Percentiles rank a stretch among this genome's conserved stretches.
These are phyloP conservation scores for Hyaloperonospora brassicae DNA, from an alignment of 352 stramenopile genomes.

Conservation along the genomic window DNA sequence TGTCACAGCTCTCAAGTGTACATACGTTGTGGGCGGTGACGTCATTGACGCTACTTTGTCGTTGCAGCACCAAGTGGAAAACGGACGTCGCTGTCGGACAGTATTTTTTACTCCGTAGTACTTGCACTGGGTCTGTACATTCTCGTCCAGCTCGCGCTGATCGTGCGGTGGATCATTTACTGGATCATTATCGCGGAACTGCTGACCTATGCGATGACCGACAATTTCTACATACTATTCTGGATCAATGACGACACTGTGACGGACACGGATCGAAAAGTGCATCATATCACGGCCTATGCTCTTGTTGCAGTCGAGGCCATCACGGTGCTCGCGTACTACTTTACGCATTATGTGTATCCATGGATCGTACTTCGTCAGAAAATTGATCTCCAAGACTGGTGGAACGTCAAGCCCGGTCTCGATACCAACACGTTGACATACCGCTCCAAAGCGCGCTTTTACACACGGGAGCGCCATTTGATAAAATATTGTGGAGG, in stretches of 20 bases:
- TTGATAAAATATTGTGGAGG: slow-evolving; percentile 60
- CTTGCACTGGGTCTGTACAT: slow-evolving; percentile 50
- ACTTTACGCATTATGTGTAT: slow-evolving; percentile 61
- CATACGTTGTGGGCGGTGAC: too few species aligned
- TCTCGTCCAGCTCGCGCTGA: slow-evolving; percentile 56
- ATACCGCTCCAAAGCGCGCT: slow-evolving; percentile 38
- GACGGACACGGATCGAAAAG: slow-evolving; percentile 23
- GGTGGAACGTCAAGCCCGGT: slow-evolving; percentile 43
- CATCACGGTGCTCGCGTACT: slow-evolving; percentile 42
- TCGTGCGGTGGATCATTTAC: slow-evolving; percentile 83
- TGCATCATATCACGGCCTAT: slow-evolving; percentile 24
- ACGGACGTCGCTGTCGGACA: slow-evolving; percentile 24
- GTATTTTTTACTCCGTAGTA: slow-evolving; percentile 43
- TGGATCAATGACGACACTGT: slow-evolving; percentile 31
- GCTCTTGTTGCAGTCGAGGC: slow-evolving; percentile 34
- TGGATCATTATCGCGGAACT: slow-evolving; percentile 65
- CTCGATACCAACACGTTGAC: slow-evolving; percentile 41
- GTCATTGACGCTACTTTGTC: neutral
- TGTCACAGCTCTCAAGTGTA: too few species aligned
- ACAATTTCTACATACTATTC: slow-evolving; percentile 42
- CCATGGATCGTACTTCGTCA: slow-evolving; percentile 44
- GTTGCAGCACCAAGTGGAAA: slow-evolving; percentile 7
- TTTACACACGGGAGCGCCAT: slow-evolving; percentile 38
- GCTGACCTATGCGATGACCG: slow-evolving; percentile 42
- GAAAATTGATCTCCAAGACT: slow-evolving; percentile 36